These are phyloP conservation scores for Casaregolazyma suthepensis DNA, from an alignment of 1,139 yeast species.

Conservation along the genomic window DNA sequence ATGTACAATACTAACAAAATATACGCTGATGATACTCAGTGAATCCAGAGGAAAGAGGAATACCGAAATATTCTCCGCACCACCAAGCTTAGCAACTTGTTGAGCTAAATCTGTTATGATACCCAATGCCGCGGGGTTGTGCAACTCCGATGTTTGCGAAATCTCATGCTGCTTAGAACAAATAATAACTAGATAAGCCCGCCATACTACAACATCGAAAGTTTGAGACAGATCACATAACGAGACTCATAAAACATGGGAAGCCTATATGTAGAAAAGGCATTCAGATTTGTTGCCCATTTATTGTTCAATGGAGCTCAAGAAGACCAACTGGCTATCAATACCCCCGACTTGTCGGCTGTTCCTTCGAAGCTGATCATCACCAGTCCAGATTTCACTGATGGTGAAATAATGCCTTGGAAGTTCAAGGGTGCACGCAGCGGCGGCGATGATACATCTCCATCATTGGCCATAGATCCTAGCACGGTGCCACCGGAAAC, in stretches of 20 bases:
- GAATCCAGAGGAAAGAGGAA: not conserved
- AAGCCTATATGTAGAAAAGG: conserved; percentile 9
- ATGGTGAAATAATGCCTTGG: conserved; percentile 18
- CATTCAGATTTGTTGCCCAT: conserved; percentile 13
- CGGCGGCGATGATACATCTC: conserved; percentile 16
- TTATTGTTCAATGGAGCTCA: conserved; percentile 11
- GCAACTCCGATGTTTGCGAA: no score
- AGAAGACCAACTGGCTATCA: conserved; percentile 10
- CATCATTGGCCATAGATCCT: conserved; percentile 13
- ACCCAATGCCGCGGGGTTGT: no score
- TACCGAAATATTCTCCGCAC: not conserved
- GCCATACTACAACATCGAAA: not conserved
- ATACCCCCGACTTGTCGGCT: not conserved
- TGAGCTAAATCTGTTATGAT: not conserved
- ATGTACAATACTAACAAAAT: not conserved
- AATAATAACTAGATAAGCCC: not conserved
- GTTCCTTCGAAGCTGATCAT: conserved; percentile 14
- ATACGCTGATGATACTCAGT: not conserved
- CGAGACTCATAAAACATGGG: not conserved
- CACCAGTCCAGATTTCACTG: conserved; percentile 16
- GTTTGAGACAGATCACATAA: not conserved
- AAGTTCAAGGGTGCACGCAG: conserved; percentile 15
- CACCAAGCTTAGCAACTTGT: not conserved
- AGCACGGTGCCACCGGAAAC: conserved; percentile 15
- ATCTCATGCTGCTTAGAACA: no score